A percentile compares a stretch with the other conserved stretches of the same genome.
Conservation (phyloP, 2,329 filamentous ascomycete species). For the Coleophoma cylindrospora region DNA sequence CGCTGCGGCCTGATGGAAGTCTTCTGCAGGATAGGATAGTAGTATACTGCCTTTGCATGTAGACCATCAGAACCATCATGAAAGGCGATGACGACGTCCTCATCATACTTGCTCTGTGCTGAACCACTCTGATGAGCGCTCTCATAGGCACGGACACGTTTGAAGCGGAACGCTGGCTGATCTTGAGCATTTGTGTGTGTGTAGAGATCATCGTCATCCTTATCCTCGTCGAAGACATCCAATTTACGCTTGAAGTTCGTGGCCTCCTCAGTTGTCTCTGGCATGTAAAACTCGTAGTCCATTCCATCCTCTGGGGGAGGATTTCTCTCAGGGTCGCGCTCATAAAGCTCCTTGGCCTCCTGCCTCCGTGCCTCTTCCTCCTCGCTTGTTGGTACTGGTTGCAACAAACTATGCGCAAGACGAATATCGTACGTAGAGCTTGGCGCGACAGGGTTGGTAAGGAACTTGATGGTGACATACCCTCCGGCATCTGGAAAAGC, state of each 20-base stretch:
- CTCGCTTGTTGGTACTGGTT: constrained; percentile 49
- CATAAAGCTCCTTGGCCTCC: constrained; percentile 46
- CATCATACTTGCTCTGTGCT: constrained; percentile 51
- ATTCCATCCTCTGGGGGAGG: constrained; percentile 52
- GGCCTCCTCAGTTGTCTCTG: constrained; percentile 40
- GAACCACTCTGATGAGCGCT: constrained; percentile 53
- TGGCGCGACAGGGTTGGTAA: constrained; percentile 55
- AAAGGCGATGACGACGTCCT: constrained; percentile 57
- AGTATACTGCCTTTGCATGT: constrained; percentile 55
- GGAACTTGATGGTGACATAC: constrained; percentile 66
- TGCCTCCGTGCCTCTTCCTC: constrained; percentile 43
- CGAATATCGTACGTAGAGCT: constrained; percentile 52
- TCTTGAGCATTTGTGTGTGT: constrained; percentile 40
- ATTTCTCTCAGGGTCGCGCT: constrained; percentile 49
- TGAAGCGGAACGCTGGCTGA: constrained; percentile 53
- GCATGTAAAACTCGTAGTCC: constrained; percentile 65
- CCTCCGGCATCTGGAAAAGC: constrained; percentile 66
- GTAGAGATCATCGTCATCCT: constrained; percentile 49
- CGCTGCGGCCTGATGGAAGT: constrained; percentile 58
- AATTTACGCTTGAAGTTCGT: constrained; percentile 56
- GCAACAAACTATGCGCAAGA: constrained; percentile 55
- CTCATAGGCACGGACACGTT: constrained; percentile 59
- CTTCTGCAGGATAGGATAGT: constrained; percentile 64
- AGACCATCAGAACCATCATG: constrained; percentile 47
- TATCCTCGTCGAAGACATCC: constrained; percentile 49